Evolutionary conservation across 306 rosid species (phyloP).

Genomic region (Myrica gale): DNA sequence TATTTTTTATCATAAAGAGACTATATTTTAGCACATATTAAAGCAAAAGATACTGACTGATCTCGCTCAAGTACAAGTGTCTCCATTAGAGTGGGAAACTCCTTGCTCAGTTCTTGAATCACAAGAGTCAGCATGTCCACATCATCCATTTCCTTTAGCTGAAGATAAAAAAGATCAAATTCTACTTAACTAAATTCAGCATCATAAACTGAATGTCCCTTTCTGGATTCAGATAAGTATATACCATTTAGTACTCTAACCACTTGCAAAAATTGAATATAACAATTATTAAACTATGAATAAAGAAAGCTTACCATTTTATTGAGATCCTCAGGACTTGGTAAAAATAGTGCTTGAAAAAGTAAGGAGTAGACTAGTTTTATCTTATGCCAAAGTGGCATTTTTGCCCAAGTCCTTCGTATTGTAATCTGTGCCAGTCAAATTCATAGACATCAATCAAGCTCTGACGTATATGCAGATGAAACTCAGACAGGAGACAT

Average conservation of each 20-base stretch:
- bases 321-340: conserved; percentile 71
- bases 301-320: conserved; percentile 58
- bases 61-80: conserved; percentile 94
- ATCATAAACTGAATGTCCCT: conserved; percentile 6
- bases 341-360: conserved; percentile 80
- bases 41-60: conserved; percentile 53
- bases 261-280: neutral
- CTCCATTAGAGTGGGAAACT: conserved; percentile 92
- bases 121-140: conserved; percentile 86
- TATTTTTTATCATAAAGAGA: conserved; percentile 20
- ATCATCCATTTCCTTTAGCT: conserved; percentile 91
- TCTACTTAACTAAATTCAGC: conserved; percentile 19
- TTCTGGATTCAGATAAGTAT: neutral
- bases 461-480: neutral
- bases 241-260: neutral
- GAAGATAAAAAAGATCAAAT: conserved; percentile 38
- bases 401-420: conserved; percentile 85
- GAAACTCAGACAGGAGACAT: neutral
- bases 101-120: conserved; percentile 88
- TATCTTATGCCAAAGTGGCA: conserved; percentile 91
- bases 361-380: conserved; percentile 64
- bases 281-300: conserved; percentile 1
- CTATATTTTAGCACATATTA: conserved; percentile 15
- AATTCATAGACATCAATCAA: conserved; percentile 21
- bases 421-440: conserved; percentile 66